Evolutionary conservation across 2,329 filamentous ascomycete genomes (phyloP).

Genomic region (Xenosphaeropsis pyriputrescens): DNA sequence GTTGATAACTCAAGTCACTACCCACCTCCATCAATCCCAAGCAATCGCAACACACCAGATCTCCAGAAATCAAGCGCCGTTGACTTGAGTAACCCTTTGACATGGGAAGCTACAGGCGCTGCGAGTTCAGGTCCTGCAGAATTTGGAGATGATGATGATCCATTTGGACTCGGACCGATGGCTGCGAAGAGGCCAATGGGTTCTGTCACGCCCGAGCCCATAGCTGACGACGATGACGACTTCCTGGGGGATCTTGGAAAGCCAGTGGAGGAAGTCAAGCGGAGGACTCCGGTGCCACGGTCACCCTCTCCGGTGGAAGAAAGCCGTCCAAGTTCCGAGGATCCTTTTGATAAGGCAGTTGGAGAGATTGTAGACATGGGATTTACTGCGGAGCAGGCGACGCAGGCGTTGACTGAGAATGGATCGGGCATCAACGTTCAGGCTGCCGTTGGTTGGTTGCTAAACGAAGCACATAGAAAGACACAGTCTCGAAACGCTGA

Average conservation of each 20-base stretch:
- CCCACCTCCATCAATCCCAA: conserved; percentile 34
- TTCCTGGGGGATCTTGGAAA: conserved; percentile 49
- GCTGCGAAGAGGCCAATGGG: conserved; percentile 21
- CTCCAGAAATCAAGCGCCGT: conserved; percentile 22
- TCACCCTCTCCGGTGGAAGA: conserved; percentile 14
- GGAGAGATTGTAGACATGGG: conserved; percentile 91
- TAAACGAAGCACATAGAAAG: conserved; percentile 82
- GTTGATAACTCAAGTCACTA: conserved; percentile 54
- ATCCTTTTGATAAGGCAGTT: conserved; percentile 65
- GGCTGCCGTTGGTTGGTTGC: conserved; percentile 72
- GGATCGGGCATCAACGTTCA: conserved; percentile 70
- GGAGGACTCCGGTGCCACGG: conserved; percentile 25
- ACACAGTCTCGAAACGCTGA: conserved; percentile 48
- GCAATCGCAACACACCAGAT: conserved; percentile 25
- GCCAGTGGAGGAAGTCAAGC: conserved; percentile 48
- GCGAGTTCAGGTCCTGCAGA: conserved; percentile 15
- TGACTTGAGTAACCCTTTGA: conserved; percentile 36
- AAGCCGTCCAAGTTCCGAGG: conserved; percentile 21
- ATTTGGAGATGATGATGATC: conserved; percentile 59
- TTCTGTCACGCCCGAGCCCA: conserved; percentile 12
- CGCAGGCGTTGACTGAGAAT: conserved; percentile 64
- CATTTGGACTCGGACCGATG: conserved; percentile 65
- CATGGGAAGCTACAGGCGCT: conserved; percentile 28
- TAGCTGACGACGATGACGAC: conserved; percentile 41
- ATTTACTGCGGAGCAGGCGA: conserved; percentile 75